Evolutionary conservation across 371 early-diverging fungal genomes (phyloP).

Genomic region (Rhizopus delemar): DNA sequence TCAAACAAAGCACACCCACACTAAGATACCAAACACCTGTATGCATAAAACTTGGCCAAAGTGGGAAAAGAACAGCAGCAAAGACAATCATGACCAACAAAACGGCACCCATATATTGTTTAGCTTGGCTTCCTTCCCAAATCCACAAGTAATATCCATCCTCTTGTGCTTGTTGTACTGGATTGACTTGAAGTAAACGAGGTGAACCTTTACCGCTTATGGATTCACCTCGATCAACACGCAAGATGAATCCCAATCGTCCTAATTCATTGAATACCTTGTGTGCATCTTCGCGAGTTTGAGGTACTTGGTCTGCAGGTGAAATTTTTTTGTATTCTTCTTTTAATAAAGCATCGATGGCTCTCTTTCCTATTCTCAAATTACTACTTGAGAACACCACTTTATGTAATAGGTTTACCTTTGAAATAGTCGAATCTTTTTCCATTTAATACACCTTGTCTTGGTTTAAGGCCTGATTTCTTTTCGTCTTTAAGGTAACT

Average conservation of each 20-base stretch:
- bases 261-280: slow-evolving; percentile 72
- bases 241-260: slow-evolving; percentile 68
- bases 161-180: slow-evolving; percentile 73
- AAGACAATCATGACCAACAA: slow-evolving; percentile 78
- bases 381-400: not conserved
- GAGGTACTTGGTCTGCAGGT: slow-evolving; percentile 49
- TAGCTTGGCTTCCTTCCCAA: slow-evolving; percentile 86
- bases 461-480: slow-evolving; percentile 72
- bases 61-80: slow-evolving; percentile 96
- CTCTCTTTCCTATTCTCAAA: slow-evolving; percentile 45
- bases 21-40: slow-evolving; percentile 91
- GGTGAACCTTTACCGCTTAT: slow-evolving; percentile 53
- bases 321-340: slow-evolving; percentile 58
- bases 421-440: slow-evolving; percentile 91
- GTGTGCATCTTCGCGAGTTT: slow-evolving; percentile 67
- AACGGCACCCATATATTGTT: slow-evolving; percentile 74
- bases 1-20: slow-evolving; percentile 80
- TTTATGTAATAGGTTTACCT: slow-evolving; percentile 49
- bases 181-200: slow-evolving; percentile 60
- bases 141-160: slow-evolving; percentile 95
- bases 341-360: slow-evolving; percentile 82
- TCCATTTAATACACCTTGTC: slow-evolving; percentile 90
- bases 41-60: slow-evolving; percentile 92
- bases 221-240: slow-evolving; percentile 69
- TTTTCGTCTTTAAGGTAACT: slow-evolving; percentile 44